These are phyloP conservation scores for Fusarium pseudocircinatum DNA, from an alignment of 2,329 filamentous ascomycete genomes.

Conservation along the genomic window DNA sequence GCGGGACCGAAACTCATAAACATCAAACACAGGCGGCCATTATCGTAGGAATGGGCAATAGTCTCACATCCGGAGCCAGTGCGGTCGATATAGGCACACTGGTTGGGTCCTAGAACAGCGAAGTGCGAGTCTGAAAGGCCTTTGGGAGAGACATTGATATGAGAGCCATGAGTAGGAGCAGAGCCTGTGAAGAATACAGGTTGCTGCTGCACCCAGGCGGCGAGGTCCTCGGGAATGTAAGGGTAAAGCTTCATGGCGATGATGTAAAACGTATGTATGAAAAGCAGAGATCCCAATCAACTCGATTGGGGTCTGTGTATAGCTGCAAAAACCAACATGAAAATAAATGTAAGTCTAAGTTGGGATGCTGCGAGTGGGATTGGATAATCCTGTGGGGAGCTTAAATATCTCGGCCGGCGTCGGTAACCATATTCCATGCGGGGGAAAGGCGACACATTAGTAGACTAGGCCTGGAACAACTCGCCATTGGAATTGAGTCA, in stretches of 20 bases:
- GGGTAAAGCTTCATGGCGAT: constrained; percentile 68
- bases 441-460: constrained; percentile 28
- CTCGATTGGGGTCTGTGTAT: constrained; percentile 18
- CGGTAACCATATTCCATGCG: constrained; percentile 25
- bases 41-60: constrained; percentile 79
- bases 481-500: constrained; percentile 33
- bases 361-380: constrained; percentile 29
- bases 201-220: constrained; percentile 72
- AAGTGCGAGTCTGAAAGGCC: constrained; percentile 72
- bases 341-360: constrained; percentile 14
- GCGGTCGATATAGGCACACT: constrained; percentile 76
- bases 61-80: constrained; percentile 82
- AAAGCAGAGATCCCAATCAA: constrained; percentile 29
- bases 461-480: constrained; percentile 23
- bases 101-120: constrained; percentile 65
- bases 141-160: constrained; percentile 83
- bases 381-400: constrained; percentile 11
- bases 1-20: constrained; percentile 72
- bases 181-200: constrained; percentile 81
- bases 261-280: constrained; percentile 33
- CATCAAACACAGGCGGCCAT: constrained; percentile 78
- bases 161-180: constrained; percentile 71
- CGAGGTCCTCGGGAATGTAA: constrained; percentile 64
- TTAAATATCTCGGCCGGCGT: constrained; percentile 21
- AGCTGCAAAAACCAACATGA: constrained; percentile 24